Base-by-base conservation (phyloP, 148 eudicot genomes). In the Agrostemma githago region DNA sequence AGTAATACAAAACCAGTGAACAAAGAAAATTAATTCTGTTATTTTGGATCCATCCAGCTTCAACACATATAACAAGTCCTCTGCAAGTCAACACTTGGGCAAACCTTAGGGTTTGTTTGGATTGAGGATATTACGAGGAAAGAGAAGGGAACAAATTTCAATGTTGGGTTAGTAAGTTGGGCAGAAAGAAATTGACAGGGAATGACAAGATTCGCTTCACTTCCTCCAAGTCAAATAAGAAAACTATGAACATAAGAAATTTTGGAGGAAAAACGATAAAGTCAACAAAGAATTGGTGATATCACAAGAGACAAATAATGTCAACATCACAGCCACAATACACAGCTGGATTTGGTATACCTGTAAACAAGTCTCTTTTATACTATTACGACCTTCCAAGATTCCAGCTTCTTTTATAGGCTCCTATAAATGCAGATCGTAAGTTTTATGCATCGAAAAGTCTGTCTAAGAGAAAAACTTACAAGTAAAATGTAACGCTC, bases 391-490 rank as follows among this genome's bases (percentile, higher is more conserved):
- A 43, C 98, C 98, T 84, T 94, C 98, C 82, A 94, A 87, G 74
- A 94, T 94, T 48, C 98, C 98, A 82, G 98, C 98, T 85, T 94
- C 98, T 86, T 94, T 94, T 58, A 94, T 94, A 41, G 98, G 98
- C 81, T 94, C 98, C 96, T 90, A 81, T 51, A 69, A 75, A 80
- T 71, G 69, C 73, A 73, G 21, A 68, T 59, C 53, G 44, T 40
- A 46, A 19, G 34, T 20, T 34, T 74, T 8, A 67, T 37, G 17
- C 54, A 38, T 53, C 68, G 54, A 48, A 70, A 57, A 3, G 46
- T 20, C 53, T n/a, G 43, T 19, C 60, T 48, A 69, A 43, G 56
- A 60, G 48, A 61, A 58, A 34, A 44, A 58, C 59, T 43, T 19
- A 15, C 60, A 61, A 53, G n/a, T 19, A 34, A 19, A 68, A 56